Conservation (phyloP, 2,329 filamentous ascomycete species). For the Calonectria leucothoes region DNA sequence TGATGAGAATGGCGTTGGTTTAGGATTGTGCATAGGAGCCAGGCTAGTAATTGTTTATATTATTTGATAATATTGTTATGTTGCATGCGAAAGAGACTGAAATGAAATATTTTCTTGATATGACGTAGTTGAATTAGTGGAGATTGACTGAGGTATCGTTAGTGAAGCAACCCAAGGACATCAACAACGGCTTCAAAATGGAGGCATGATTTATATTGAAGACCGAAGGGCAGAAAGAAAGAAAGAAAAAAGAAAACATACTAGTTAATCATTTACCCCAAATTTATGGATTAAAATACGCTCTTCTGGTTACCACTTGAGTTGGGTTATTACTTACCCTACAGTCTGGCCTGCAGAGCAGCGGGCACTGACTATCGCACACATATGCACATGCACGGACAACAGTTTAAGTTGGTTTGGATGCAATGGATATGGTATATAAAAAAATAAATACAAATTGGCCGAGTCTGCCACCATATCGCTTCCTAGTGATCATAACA, state of each 20-base stretch:
- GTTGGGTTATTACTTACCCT: not conserved
- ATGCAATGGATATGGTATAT: not conserved
- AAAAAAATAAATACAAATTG: not conserved
- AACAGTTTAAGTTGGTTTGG: not conserved
- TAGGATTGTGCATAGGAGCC: not conserved
- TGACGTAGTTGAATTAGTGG: too few relatives aligned
- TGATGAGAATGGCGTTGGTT: not conserved
- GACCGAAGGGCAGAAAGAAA: not conserved
- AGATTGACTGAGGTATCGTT: too few relatives aligned
- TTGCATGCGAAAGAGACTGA: too few relatives aligned
- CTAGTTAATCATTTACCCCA: not conserved
- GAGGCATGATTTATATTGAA: too few relatives aligned
- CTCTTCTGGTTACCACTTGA: not conserved
- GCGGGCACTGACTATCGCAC: not conserved
- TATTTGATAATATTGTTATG: too few relatives aligned
- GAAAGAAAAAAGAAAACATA: too few relatives aligned
- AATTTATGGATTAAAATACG: not conserved
- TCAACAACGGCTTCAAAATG: too few relatives aligned
- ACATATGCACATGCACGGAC: not conserved
- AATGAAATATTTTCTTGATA: too few relatives aligned
- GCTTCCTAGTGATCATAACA: slow-evolving; percentile 7
- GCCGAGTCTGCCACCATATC: not conserved
- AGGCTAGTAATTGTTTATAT: too few relatives aligned
- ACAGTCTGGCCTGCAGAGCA: not conserved
- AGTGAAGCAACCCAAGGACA: too few relatives aligned